Evolutionary conservation across 768 basidiomycete genomes (phyloP).

Genomic region (Dacryopinax primogenitus): DNA sequence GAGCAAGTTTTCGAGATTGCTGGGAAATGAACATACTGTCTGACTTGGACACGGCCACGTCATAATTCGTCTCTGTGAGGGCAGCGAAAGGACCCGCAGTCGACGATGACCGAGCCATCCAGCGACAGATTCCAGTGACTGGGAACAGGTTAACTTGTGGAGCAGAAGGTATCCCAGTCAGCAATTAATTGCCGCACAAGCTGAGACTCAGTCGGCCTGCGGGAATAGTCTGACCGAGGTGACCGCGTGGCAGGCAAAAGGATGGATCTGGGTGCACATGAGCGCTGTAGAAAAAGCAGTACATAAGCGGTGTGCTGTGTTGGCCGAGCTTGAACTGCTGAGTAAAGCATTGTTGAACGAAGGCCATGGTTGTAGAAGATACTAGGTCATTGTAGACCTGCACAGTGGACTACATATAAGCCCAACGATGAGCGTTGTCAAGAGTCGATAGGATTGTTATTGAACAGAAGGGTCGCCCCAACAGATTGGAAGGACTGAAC

Average conservation of each 20-base stretch:
- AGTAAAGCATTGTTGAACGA: neutral
- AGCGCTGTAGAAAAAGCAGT: neutral
- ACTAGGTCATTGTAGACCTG: neutral
- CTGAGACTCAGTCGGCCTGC: too few species aligned
- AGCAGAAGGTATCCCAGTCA: too few species aligned
- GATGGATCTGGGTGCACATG: neutral
- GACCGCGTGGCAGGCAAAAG: neutral
- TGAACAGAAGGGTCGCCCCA: neutral
- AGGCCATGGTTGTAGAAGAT: neutral
- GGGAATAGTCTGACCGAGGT: neutral
- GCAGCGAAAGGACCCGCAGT: too few species aligned
- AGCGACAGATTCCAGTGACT: too few species aligned
- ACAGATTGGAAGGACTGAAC: neutral
- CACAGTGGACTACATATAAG: neutral
- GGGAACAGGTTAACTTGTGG: too few species aligned
- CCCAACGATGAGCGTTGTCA: neutral
- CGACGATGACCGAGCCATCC: too few species aligned
- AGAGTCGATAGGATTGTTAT: neutral
- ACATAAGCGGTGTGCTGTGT: neutral
- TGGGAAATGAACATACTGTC: neutral
- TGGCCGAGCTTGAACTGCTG: neutral
- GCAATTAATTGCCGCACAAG: too few species aligned
- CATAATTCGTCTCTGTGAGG: too few species aligned
- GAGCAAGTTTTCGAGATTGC: constrained; percentile 4
- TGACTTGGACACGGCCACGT: neutral